Conservation (phyloP, 805 yeast species). For the Pichia paraexigua region DNA sequence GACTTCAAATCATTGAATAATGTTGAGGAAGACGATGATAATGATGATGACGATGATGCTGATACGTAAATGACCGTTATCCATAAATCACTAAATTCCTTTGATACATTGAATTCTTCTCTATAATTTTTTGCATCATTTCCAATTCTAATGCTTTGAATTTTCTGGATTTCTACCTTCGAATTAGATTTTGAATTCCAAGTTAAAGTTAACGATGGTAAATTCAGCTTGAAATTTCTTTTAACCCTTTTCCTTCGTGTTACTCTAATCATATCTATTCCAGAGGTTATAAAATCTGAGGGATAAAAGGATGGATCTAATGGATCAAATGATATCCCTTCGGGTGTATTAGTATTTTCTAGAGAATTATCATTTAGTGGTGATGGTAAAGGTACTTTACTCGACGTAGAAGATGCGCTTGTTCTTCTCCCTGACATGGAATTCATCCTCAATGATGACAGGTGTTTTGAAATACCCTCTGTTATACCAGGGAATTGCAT, state of each 20-base stretch:
- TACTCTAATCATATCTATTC: constrained; percentile 57
- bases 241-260: constrained; percentile 63
- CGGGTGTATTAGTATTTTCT: neutral
- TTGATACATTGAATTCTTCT: constrained; percentile 71
- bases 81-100: constrained; percentile 65
- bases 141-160: constrained; percentile 53
- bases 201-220: constrained; percentile 42
- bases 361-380: neutral
- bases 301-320: constrained; percentile 1
- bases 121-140: constrained; percentile 73
- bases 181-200: constrained; percentile 50
- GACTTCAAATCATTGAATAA: constrained; percentile 56
- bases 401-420: neutral
- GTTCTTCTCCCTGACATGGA: neutral
- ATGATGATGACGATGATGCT: constrained; percentile 26
- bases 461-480: constrained; percentile 3
- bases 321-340: constrained; percentile 2
- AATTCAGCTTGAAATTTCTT: constrained; percentile 48
- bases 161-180: constrained; percentile 48
- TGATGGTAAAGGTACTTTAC: neutral
- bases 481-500: constrained; percentile 3
- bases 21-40: constrained; percentile 21
- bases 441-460: constrained; percentile 5
- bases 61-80: constrained; percentile 64
- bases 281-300: constrained; percentile 22